Evolutionary conservation across 345 rosid genomes (phyloP), one percentile per base, ranked within the genome.

Genomic region (Dovyalis caffra): DNA sequence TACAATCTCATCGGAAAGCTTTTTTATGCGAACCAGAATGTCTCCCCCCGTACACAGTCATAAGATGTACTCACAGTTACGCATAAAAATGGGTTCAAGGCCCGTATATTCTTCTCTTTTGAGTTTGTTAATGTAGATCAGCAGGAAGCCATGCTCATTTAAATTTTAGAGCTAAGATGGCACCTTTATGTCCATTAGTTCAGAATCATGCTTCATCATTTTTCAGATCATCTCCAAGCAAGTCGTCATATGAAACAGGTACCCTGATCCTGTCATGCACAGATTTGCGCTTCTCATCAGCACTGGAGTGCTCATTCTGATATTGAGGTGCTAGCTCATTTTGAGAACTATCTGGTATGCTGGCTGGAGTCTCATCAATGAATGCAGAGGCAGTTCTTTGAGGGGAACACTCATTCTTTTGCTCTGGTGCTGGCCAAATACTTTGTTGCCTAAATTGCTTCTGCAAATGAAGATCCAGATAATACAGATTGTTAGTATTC

Each of bases 211-310:
- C 32, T 7, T 53, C 65, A 70, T 61, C 68, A 60, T 49, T 64
- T 29, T 71, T 58, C 51, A 86, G 72, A 62, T 74, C 83, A 37
- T 78, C 88, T 47, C 64, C 78, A 35, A 80, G 73, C 26, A 91
- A 87, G 76, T 93, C 97, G 69, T 87, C 96, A 16, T 95, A 93
- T 7, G 96, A 86, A 85, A 95, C 97, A 23, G 93, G 98, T 25
- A 88, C 85, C 83, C 99, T 88, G 33, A 93, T 85, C 78, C 98
- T 87, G 65, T 93, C 98, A 70, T 82, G 91, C 77, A 91, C 85
- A 15, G 95, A 78, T 78, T 73, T 88, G 64, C 84, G 80, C 56
- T 79, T 81, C 64, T 63, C 83, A 58, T 86, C 87, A 53, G 58
- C 79, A 69, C 68, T 32, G 26, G 84, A 79, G 74, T 81, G 83